Evolutionary conservation across 2,329 filamentous ascomycete species (phyloP), one percentile per base, ranked within the genome.

Genomic region (Nemania diffusa): DNA sequence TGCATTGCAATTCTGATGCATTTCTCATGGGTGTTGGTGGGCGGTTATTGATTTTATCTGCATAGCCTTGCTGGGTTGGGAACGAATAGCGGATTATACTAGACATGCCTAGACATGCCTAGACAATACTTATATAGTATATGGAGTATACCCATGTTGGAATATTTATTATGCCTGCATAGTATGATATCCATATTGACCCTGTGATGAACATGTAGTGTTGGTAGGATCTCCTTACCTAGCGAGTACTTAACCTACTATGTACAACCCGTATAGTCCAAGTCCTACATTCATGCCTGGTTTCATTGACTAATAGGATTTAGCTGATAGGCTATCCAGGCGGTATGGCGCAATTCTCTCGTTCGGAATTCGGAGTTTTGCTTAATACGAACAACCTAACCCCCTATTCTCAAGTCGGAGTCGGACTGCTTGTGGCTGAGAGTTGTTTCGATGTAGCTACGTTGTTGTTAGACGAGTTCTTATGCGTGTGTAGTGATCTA

Each of bases 351-450:
- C 17, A 50, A 46, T 46, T 51, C 17, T 11, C 24, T 22, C 20
- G 29, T 57, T 57, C 40, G 29, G 46, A 50, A 37, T 56, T 62
- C 52, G 60, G 60, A 53, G 59, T 62, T 55, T n/a, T 46, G 40
- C 50, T 55, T 53, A 13, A 34, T n/a, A 61, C 20, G 22, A 8
- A 44, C 37, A 13, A 56, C 11, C 34, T n/a, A n/a, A n/a, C n/a
- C n/a, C n/a, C n/a, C n/a, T n/a, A n/a, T n/a, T n/a, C n/a, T n/a
- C n/a, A n/a, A n/a, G n/a, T n/a, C n/a, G n/a, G n/a, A n/a, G n/a
- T n/a, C n/a, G n/a, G n/a, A n/a, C n/a, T n/a, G n/a, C n/a, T n/a
- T n/a, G n/a, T n/a, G n/a, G n/a, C n/a, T n/a, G n/a, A n/a, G n/a
- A n/a, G n/a, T n/a, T n/a, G n/a, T n/a, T n/a, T n/a, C n/a, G n/a